Base-by-base conservation (phyloP, 768 basidiomycete genomes). In the Cystofilobasidium ferigula region DNA sequence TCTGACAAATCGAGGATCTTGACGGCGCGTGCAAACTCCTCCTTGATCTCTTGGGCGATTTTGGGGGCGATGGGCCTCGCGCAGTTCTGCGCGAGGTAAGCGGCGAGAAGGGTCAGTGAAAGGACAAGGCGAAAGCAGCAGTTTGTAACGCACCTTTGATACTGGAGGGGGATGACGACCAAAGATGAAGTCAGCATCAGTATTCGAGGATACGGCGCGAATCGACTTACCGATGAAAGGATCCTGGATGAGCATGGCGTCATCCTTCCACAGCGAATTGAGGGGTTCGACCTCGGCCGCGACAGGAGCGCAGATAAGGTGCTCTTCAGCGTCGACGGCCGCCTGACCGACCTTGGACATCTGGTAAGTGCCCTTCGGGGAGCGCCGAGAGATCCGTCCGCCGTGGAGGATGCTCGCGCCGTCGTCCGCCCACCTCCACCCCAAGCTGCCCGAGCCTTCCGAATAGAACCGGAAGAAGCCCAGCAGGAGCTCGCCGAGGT, bases 401-500 rank as follows among this genome's bases (percentile, higher is more conserved):
- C 62, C 62, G 35, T 54, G 35, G 26, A 56, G 38, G 26, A 53
- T 51, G 40, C 62, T 63, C 9, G 26, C 36, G 6, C 34, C 51
- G 26, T 53, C 62, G 36, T 42, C 3, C 18, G 20, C 20, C 62
- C 62, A 63, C 18, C 30, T 24, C 35, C 51, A 63, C 32, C n/a
- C 40, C 5, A 28, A 35, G 8, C 51, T 38, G 36, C n/a, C 36
- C n/a, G 28, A 16, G 24, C 62, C 62, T n/a, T n/a, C n/a, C 18
- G 62, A 51, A 36, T 63, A 63, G 62, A 54, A 63, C 7, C 24
- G 22, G 36, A 63, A 63, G 62, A 63, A 63, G 24, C 51, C 62
- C 5, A 22, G 22, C 38, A 56, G 18, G 53, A 63, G 48, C 26
- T 40, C 35, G 13, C 62, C 62, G 40, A 63, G 35, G 53, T 63